Base-by-base conservation (phyloP, 2,329 filamentous ascomycete species). In the Cladosporium sp. region DNA sequence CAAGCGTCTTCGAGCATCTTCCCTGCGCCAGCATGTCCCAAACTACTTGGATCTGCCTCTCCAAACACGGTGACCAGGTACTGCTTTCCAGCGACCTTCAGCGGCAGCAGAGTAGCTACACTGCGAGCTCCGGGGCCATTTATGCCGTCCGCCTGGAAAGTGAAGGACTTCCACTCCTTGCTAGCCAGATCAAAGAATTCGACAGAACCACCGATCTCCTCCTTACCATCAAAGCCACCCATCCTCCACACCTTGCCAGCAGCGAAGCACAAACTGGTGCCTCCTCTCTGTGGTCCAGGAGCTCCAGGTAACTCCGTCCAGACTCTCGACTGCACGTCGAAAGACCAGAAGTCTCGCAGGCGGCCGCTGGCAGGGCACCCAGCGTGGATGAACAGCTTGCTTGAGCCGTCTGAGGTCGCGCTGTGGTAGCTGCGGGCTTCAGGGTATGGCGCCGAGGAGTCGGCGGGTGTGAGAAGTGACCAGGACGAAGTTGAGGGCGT, bases 261-360 rank as follows among this genome's bases (percentile, higher is more conserved):
- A 54, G 83, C 84, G 62, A 89, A 84, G 1, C 88, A 86, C 30
- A 96, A 87, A 4, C 87, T 86, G 0, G 90, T 81, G 1, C 91
- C 92, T 26, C 88, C 88, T 58, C 92, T 84, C 0, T 86, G 80
- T 8, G 88, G 86, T 0, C 85, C 88, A 0, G 91, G 91, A 0
- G 91, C 92, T 8, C 86, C 77, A 0, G 89, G 84, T 15, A 92
- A 82, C 73, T 89, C 83, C 47, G 83, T 87, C 92, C 92, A 96
- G 1, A 83, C 81, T 63, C 83, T 81, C 8, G 82, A 83, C 58
- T 80, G 81, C 28, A 94, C 78, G 73, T 90, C 87, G 74, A 96
- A 96, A 0, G 87, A 86, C 92, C 92, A 96, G 6, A 93, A 78
- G 74, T 96, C 92, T 12, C 82, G 81, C 3, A 91, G 81, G 3